phyloP scores from a whole-genome alignment of 805 yeast species.

The Torulaspora gathmanii region DNA sequence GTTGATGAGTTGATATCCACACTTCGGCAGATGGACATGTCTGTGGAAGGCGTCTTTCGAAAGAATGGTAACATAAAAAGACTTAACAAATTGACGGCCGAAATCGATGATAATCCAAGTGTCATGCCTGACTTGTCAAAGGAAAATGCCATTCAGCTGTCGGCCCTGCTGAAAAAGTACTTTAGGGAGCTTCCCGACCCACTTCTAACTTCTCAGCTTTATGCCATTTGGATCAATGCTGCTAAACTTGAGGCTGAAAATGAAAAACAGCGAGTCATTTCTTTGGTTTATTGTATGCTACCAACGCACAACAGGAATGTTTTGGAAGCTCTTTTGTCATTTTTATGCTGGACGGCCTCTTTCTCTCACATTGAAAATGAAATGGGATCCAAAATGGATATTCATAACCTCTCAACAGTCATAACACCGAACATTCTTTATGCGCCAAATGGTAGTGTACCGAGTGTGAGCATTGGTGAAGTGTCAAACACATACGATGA shows the following conservation, averaged over 20 bases:
- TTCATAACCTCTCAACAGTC: conserved; percentile 91
- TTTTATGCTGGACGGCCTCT: conserved; percentile 92
- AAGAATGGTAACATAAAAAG: conserved; percentile 91
- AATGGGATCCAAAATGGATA: conserved; percentile 91
- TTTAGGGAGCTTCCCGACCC: conserved; percentile 92
- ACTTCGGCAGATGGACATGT: conserved; percentile 84
- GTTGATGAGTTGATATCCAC: conserved; percentile 83
- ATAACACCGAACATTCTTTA: conserved; percentile 87
- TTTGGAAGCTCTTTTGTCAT: conserved; percentile 77
- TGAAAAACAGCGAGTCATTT: conserved; percentile 46
- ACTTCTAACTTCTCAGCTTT: conserved; percentile 66
- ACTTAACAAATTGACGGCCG: conserved; percentile 65
- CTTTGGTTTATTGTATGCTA: conserved; percentile 68
- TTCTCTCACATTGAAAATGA: conserved; percentile 91
- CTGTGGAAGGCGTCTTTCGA: conserved; percentile 93
- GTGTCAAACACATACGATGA: conserved; percentile 34
- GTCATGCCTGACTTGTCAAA: conserved; percentile 62
- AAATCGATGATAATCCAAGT: conserved; percentile 68
- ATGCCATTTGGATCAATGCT: conserved; percentile 72
- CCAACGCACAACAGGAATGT: conserved; percentile 81
- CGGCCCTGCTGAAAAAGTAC: conserved; percentile 88
- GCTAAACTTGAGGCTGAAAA: conserved; percentile 49
- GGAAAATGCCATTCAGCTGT: conserved; percentile 86
- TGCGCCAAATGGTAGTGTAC: conserved; percentile 26
- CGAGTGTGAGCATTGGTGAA: conserved; percentile 30